A percentile compares a stretch with the other conserved stretches of the same genome.
phyloP scores from a whole-genome alignment of 176 grass and related monocot genomes.

The Oryza glumipatula region DNA sequence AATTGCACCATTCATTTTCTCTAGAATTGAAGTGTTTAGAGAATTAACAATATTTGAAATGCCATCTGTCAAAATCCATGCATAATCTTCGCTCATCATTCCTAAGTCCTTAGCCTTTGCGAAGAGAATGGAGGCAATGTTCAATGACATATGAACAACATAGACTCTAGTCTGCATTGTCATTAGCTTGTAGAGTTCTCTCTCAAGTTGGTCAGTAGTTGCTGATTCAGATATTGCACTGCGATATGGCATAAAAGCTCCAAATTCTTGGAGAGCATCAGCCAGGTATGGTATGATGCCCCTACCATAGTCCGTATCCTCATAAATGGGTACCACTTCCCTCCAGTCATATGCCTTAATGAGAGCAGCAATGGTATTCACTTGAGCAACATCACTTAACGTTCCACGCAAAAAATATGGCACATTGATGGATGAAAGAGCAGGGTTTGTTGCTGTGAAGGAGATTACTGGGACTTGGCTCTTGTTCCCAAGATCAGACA shows the following conservation, averaged over 20 bases:
- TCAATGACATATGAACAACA: constrained; percentile 53
- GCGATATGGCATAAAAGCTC: constrained; percentile 43
- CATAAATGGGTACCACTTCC: constrained; percentile 51
- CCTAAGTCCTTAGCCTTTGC: constrained; percentile 43
- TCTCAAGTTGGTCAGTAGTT: constrained; percentile 10
- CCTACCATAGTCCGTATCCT: constrained; percentile 62
- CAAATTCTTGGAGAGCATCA: constrained; percentile 53
- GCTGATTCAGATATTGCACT: constrained; percentile 42
- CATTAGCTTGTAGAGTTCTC: constrained; percentile 50
- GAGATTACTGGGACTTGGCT: constrained; percentile 58
- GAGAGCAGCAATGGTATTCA: constrained; percentile 40
- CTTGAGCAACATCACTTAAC: constrained; percentile 50
- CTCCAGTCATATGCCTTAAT: constrained; percentile 59
- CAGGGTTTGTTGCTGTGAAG: constrained; percentile 63
- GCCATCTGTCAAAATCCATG: constrained; percentile 63
- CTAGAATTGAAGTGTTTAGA: constrained; percentile 28
- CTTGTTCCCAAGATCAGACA: constrained; percentile 54
- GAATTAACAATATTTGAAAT: constrained; percentile 47
- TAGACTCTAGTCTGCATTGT: constrained; percentile 59
- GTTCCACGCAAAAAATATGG: constrained; percentile 61
- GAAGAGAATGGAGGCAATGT: constrained; percentile 45
- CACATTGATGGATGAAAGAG: constrained; percentile 13
- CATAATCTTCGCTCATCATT: constrained; percentile 61
- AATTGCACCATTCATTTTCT: constrained; percentile 50
- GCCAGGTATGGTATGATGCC: constrained; percentile 57